Base-by-base conservation (phyloP, 2,329 filamentous ascomycete species). In the Pseudopyrenochaeta lycopersici region DNA sequence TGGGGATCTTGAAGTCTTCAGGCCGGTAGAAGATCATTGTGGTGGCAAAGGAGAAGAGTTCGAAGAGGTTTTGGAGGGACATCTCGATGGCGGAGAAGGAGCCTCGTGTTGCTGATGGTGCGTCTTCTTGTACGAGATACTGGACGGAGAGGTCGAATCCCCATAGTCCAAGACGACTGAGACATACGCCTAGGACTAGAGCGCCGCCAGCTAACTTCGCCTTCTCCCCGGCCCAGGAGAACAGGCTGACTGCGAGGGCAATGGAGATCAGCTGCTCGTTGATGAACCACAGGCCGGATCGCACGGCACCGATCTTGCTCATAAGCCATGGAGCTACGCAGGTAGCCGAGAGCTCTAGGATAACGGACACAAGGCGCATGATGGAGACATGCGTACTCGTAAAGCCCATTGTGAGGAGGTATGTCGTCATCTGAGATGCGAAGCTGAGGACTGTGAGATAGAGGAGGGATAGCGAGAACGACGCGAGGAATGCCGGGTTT, bases 271-370 rank as follows among this genome's bases (percentile, higher is more conserved):
- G 77, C 67, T 92, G 88, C 84, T 87, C 90, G 49, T 83, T 87
- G 9, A 88, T 68, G 57, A 85, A 86, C 90, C 90, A 92, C 2
- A 92, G 79, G 0, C 89, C 90, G 0, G 84, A 81, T n/a, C 90
- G 78, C 7, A 90, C 78, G 1, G 79, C 67, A 18, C 80, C 79
- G 5, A 82, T 80, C 3, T 66, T 70, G 2, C 62, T 63, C 79
- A 86, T 87, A 12, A 88, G 67, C 49, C 76, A 74, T 0, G 87
- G 87, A 0, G 82, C 85, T 0, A 82, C 67, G 80, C 84, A 88
- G 0, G 88, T 90, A 0, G 87, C 86, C 7, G 77, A 76, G 2
- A 90, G 73, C 67, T 90, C 88, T 44, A 86, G 80, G 2, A 80
- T 50, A 1, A 84, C 82, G 27, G 83, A 82, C 4, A 80, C 57